These are phyloP conservation scores for Globisporangium cederbergense DNA, from an alignment of 352 stramenopile species.

Conservation along the genomic window DNA sequence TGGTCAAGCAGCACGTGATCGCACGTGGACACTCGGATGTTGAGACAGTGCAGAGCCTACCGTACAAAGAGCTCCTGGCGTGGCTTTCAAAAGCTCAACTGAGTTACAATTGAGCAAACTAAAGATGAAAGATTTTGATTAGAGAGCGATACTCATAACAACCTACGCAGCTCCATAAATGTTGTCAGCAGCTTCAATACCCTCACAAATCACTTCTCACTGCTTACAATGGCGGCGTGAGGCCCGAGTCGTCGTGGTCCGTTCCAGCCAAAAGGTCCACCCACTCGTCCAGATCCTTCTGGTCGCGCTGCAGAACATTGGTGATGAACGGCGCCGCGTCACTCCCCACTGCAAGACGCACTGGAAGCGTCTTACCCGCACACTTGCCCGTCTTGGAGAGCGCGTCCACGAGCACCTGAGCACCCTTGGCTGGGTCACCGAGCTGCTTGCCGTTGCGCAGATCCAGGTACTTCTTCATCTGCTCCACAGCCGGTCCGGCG, in stretches of 20 bases:
- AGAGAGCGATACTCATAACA: too few species aligned
- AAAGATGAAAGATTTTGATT: too few species aligned
- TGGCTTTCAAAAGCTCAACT: too few species aligned
- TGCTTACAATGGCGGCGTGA: too few species aligned
- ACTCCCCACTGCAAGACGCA: constrained; percentile 5
- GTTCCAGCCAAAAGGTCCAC: neutral
- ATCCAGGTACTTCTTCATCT: constrained; percentile 18
- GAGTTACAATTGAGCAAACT: too few species aligned
- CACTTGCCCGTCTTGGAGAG: constrained; percentile 17
- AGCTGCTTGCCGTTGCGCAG: constrained; percentile 1
- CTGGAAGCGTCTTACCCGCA: constrained; percentile 5
- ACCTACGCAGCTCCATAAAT: too few species aligned
- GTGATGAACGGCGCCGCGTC: neutral
- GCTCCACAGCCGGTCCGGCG: constrained; percentile 20
- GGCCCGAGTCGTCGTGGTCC: constrained; percentile 1
- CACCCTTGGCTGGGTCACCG: constrained; percentile 13
- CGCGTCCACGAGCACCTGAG: constrained; percentile 15
- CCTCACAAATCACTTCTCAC: too few species aligned
- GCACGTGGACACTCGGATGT: too few species aligned
- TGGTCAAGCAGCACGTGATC: too few species aligned
- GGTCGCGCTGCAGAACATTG: constrained; percentile 5
- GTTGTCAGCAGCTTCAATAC: too few species aligned
- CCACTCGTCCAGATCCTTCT: constrained; percentile 7
- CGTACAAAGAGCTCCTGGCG: too few species aligned
- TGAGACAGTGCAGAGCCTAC: too few species aligned